Base-by-base conservation (phyloP, 2,329 filamentous ascomycete species). In the Rhynchosporium secalis region DNA sequence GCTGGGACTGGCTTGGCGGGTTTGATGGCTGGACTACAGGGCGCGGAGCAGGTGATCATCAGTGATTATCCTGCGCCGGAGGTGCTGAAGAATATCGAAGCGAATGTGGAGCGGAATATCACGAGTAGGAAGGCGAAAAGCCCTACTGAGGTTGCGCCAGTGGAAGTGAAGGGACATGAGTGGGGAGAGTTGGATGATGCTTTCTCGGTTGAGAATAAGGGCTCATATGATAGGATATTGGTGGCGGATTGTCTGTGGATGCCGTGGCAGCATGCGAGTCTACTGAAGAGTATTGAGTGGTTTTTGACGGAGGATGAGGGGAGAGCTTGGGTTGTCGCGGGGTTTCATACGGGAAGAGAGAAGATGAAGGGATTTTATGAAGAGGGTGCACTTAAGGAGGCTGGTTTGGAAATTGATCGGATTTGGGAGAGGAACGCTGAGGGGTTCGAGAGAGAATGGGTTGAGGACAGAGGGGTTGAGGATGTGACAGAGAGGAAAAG, bases 241-340 rank as follows among this genome's bases (percentile, higher is more conserved):
- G 86, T 85, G 0, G 86, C 87, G 65, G 88, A 92, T 75, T 91
- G 88, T 70, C 80, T 90, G 61, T 92, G 89, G 88, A 90, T 91
- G 86, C 83, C 85, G 1, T 82, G 81, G 20, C 20, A 91, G 77
- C 89, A 92, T 74, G 79, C 75, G n/a, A 88, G 86, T 73, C 79
- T 92, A 31, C 81, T 81, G 52, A 74, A 72, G 47, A 89, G 86
- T 29, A 84, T 91, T 71, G 74, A 79, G 4, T 84, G 85, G 74
- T 89, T 91, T 71, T 77, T 91, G 20, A 76, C 73, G 1, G 71
- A 67, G 51, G 31, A 10, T 2, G 1, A 73, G 69, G 15, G 82
- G 2, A 78, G 83, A 40, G 82, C 86, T 56, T 85, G 86, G 76
- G 83, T 87, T n/a, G 79, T 91, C 6, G 87, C 84, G 0, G 88